Evolutionary conservation across 495 filamentous ascomycete species (phyloP).

Genomic region (Xylaria nigripes): DNA sequence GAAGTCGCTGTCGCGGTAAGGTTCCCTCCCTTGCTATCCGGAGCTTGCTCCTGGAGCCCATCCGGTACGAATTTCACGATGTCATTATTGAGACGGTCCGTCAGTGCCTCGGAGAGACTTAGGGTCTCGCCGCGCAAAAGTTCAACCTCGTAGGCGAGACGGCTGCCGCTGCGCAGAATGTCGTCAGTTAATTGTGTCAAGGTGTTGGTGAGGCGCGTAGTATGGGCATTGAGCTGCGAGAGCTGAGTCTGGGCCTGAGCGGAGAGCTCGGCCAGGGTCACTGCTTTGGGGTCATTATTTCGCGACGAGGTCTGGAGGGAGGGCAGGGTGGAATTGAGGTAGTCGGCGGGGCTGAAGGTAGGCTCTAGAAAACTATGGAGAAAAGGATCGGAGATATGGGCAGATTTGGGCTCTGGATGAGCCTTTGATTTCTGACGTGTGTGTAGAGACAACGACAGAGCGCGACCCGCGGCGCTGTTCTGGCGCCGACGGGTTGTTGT

Average conservation of each 20-base stretch:
- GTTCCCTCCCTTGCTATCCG: slow-evolving; percentile 12
- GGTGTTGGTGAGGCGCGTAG: slow-evolving; percentile 68
- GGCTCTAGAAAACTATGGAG: slow-evolving; percentile 60
- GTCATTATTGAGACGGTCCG: slow-evolving; percentile 59
- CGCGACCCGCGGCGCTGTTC: slow-evolving; percentile 26
- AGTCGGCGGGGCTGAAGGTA: slow-evolving; percentile 71
- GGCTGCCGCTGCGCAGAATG: slow-evolving; percentile 75
- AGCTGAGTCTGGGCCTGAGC: slow-evolving; percentile 75
- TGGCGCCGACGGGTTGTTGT: slow-evolving; percentile 27
- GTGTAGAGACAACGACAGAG: slow-evolving; percentile 17
- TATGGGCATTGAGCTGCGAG: slow-evolving; percentile 81
- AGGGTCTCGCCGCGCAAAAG: slow-evolving; percentile 80
- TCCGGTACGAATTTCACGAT: slow-evolving; percentile 60
- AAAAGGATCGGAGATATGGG: slow-evolving; percentile 52
- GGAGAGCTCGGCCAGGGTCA: slow-evolving; percentile 68
- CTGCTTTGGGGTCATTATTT: slow-evolving; percentile 34
- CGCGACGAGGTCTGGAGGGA: slow-evolving; percentile 40
- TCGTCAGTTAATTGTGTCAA: slow-evolving; percentile 89
- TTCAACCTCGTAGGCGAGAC: slow-evolving; percentile 92
- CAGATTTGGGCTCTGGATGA: slow-evolving; percentile 36
- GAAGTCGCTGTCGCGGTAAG: neutral
- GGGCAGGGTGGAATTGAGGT: slow-evolving; percentile 70
- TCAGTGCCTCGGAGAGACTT: slow-evolving; percentile 65
- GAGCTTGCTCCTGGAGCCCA: slow-evolving; percentile 28
- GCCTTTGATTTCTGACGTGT: slow-evolving; percentile 23